Percentiles rank a stretch among this genome's conserved stretches.
Conservation (phyloP, 2,329 filamentous ascomycete genomes). For the Ilyonectria sp. region DNA sequence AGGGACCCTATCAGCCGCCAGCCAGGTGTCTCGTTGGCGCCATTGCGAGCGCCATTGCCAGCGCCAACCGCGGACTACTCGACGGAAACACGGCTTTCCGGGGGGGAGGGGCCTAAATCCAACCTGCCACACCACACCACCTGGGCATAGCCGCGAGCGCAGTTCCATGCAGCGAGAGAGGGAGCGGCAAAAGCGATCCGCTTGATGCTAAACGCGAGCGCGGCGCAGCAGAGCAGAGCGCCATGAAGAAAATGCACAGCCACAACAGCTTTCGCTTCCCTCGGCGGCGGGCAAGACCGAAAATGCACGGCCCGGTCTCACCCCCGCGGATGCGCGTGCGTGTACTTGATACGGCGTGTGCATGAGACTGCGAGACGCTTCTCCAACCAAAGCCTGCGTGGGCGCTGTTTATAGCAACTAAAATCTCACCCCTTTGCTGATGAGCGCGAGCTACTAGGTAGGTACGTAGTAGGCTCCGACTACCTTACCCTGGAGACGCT, state of each 20-base stretch:
- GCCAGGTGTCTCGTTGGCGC: background rate
- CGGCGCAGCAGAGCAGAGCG: background rate
- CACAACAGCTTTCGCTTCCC: background rate
- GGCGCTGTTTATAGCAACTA: conserved; percentile 11
- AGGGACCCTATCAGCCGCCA: background rate
- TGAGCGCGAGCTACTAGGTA: background rate
- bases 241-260: conserved; percentile 5
- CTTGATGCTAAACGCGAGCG: conserved; percentile 10
- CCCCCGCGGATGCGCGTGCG: background rate
- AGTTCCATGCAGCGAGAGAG: background rate
- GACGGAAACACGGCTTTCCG: conserved; percentile 7
- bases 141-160: conserved; percentile 9
- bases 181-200: background rate
- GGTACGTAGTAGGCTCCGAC: no score
- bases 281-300: background rate
- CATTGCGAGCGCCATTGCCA: background rate
- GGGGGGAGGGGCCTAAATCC: background rate
- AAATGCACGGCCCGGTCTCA: background rate
- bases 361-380: background rate
- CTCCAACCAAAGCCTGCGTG: background rate
- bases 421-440: conserved; percentile 23
- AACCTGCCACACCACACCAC: background rate
- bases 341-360: background rate
- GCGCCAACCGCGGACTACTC: background rate
- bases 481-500: conserved; percentile 7